Evolutionary conservation across 805 yeast genomes (phyloP), one percentile per base, ranked within the genome.

Genomic region (Kluyveromyces lactis): DNA sequence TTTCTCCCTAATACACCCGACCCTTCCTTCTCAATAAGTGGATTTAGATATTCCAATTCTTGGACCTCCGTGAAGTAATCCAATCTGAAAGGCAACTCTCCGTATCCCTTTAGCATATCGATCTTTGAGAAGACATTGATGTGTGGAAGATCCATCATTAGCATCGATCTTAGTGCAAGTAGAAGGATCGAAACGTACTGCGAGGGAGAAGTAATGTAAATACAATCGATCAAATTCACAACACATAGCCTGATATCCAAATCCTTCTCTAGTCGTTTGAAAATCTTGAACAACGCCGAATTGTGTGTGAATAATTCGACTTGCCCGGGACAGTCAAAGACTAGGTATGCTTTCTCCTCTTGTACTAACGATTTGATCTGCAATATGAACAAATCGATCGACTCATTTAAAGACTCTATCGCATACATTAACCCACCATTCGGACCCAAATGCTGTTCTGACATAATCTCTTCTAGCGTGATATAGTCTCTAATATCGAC

Each of bases 321-420:
- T 58, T 92, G 98, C 1, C 98, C 98, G 1, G 97, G 96, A 54
- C 95, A 85, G 59, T 86, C 96, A 62, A 86, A 84, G 3, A 86
- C 66, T 10, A 86, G 58, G 48, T 86, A 86, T 29, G 79, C 75
- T 17, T 67, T 67, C 41, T 77, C 79, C 30, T 73, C 69, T 27
- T 66, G 56, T 4, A 82, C 73, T 10, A 87, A 64, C 24, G 69
- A 65, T 42, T 71, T 67, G 24, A 90, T 66, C 53, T 73, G 76
- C 8, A 66, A 63, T 3, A 81, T 54, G 50, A 86, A 75, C 33
- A 69, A 66, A 19, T 81, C 83, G 36, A 81, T 62, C 18, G 77
- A 69, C 23, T 67, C 67, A 57, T 83, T 74, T 18, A 69, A 43
- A 0, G 67, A 68, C 52, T 92, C 97, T 56, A 89, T 66, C 1